Conservation (phyloP, 1,284 basidiomycete species). For the Trametes polyzona region DNA sequence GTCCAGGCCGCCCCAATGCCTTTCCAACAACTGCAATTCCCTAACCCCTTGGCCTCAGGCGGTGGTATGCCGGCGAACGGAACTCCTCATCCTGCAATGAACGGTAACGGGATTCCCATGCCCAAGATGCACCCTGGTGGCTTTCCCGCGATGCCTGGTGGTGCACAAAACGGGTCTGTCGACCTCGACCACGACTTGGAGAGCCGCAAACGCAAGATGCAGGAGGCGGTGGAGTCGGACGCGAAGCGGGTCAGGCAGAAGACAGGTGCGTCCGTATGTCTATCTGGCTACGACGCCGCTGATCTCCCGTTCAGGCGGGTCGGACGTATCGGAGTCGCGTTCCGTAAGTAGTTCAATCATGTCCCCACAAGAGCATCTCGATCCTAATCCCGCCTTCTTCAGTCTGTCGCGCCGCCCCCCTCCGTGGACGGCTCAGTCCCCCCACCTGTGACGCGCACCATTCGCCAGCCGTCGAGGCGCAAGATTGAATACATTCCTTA, state of each 20-base stretch:
- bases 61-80: constrained; percentile 15
- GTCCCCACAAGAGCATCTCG: not conserved
- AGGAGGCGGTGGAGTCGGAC: constrained; percentile 61
- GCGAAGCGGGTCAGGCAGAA: constrained; percentile 70
- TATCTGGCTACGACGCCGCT: constrained; percentile 1
- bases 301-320: constrained; percentile 20
- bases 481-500: constrained; percentile 93
- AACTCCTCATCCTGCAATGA: constrained; percentile 14
- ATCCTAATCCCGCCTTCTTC: not conserved
- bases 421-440: constrained; percentile 12
- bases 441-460: constrained; percentile 23
- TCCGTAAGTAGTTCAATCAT: constrained; percentile 27
- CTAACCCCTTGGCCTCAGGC: constrained; percentile 20
- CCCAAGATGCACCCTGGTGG: constrained; percentile 14
- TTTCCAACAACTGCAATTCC: constrained; percentile 12
- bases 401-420: constrained; percentile 28
- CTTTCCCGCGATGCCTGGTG: constrained; percentile 3
- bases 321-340: constrained; percentile 34
- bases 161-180: constrained; percentile 18
- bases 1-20: constrained; percentile 16
- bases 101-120: constrained; percentile 15
- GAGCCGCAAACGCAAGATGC: constrained; percentile 69
- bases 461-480: constrained; percentile 52
- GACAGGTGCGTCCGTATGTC: constrained; percentile 52
- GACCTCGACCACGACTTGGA: constrained; percentile 50